Conservation (phyloP, 768 basidiomycete genomes). For the Russula earlei region DNA sequence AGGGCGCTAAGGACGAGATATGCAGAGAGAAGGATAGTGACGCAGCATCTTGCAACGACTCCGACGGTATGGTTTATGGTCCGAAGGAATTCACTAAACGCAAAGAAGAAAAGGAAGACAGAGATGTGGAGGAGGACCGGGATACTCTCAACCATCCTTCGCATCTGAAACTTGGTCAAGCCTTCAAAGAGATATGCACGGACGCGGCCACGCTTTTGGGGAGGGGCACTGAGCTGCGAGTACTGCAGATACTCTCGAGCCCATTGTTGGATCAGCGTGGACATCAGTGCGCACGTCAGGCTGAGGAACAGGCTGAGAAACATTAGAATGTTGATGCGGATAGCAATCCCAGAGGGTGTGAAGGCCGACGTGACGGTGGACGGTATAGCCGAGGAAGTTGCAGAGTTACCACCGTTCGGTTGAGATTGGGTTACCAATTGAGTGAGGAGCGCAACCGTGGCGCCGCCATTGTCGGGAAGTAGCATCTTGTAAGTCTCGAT, state of each 20-base stretch:
- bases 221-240: background rate
- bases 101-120: slow-evolving; percentile 8
- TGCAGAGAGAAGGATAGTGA: background rate
- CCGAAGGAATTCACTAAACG: slow-evolving; percentile 2
- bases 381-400: no score
- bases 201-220: slow-evolving; percentile 5
- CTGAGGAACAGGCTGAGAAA: slow-evolving; percentile 12
- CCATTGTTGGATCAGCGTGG: slow-evolving; percentile 16
- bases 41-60: background rate
- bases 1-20: slow-evolving; percentile 2
- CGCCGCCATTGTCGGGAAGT: slow-evolving; percentile 4
- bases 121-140: slow-evolving; percentile 7
- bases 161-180: slow-evolving; percentile 7
- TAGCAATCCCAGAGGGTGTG: background rate
- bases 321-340: slow-evolving; percentile 11
- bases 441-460: slow-evolving; percentile 2
- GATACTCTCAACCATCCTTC: background rate
- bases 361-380: background rate
- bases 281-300: slow-evolving; percentile 4
- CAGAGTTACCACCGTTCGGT: background rate
- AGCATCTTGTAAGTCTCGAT: slow-evolving; percentile 17
- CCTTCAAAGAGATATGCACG: slow-evolving; percentile 3
- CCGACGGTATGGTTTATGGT: background rate
- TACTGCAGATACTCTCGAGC: slow-evolving; percentile 4
- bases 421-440: background rate